Evolutionary conservation across 305 asterid genomes (phyloP).

Genomic region (Plantago coronopus): DNA sequence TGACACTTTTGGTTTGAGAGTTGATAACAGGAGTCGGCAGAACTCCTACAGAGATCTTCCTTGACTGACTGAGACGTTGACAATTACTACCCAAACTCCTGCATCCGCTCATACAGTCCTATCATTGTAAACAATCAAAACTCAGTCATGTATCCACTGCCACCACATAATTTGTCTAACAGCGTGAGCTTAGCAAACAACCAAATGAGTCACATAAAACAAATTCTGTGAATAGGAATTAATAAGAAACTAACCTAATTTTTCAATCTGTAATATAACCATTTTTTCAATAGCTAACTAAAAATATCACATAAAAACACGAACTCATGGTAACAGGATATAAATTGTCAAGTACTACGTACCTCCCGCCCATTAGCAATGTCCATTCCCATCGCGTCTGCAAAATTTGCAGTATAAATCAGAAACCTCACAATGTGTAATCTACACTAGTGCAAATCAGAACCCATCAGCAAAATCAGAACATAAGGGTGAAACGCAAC

Average conservation of each 20-base stretch:
- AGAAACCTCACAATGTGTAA: too few relatives aligned
- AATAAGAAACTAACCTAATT: neutral
- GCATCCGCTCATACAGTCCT: constrained; percentile 49
- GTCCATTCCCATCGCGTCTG: too few relatives aligned
- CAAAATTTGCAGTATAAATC: too few relatives aligned
- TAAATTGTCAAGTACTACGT: too few relatives aligned
- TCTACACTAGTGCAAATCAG: too few relatives aligned
- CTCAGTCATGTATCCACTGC: constrained; percentile 21
- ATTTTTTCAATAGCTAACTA: too few relatives aligned
- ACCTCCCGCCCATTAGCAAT: too few relatives aligned
- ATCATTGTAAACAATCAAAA: constrained; percentile 25
- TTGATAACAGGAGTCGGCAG: constrained; percentile 47
- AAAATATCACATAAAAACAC: too few relatives aligned
- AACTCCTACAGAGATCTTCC: constrained; percentile 80
- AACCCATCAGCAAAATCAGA: too few relatives aligned
- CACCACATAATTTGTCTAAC: constrained; percentile 11
- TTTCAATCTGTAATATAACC: too few relatives aligned
- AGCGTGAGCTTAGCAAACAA: neutral
- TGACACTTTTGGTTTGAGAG: constrained; percentile 30
- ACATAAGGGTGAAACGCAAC: too few relatives aligned
- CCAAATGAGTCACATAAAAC: constrained; percentile 1
- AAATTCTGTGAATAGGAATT: constrained; percentile 2
- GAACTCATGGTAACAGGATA: too few relatives aligned
- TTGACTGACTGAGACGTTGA: constrained; percentile 54
- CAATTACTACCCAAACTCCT: constrained; percentile 54